Base-by-base conservation (phyloP, 2,329 filamentous ascomycete genomes). In the Penicillium sp. region DNA sequence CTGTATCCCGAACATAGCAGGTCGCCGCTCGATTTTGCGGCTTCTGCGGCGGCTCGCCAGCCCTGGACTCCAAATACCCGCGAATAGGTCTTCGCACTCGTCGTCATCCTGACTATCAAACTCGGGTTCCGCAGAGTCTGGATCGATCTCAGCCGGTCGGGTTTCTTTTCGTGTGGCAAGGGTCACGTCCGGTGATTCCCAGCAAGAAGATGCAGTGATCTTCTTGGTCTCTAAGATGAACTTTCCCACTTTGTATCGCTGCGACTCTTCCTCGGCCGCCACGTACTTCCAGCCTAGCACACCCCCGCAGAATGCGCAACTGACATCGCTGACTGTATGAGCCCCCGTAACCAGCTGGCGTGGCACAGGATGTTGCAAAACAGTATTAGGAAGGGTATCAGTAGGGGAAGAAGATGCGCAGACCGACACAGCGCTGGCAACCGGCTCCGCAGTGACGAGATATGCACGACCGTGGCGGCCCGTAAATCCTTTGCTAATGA, bases 81-180 rank as follows among this genome's bases (percentile, higher is more conserved):
- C 74, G 63, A 86, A 86, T 27, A 86, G 57, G 65, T 85, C 83
- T 67, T 86, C 83, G 54, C 83, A 86, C 68, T 86, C 83, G 54
- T 86, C 83, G 62, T 86, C 83, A 64, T 86, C 83, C 68, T 85
- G 79, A 51, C 79, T 82, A 62, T 86, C 83, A 62, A 86, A 86
- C 61, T 84, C 79, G 3, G 82, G 56, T n/a, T 74, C 70, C 33
- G 70, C 62, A 11, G 53, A 39, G 11, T 61, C 57, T 33, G 54
- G 31, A 35, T 58, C 54, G n/a, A 50, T 48, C 27, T 30, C 46
- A 31, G 10, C 30, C 31, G 27, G 14, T 8, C 24, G 46, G n/a
- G n/a, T 18, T 13, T 48, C 44, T 22, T 50, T 51, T 24, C 43
- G 24, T 14, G 49, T 38, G n/a, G 46, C n/a, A 4, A 46, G 43